phyloP scores from a whole-genome alignment of 1,284 basidiomycete species.

The Flammula alnicola region DNA sequence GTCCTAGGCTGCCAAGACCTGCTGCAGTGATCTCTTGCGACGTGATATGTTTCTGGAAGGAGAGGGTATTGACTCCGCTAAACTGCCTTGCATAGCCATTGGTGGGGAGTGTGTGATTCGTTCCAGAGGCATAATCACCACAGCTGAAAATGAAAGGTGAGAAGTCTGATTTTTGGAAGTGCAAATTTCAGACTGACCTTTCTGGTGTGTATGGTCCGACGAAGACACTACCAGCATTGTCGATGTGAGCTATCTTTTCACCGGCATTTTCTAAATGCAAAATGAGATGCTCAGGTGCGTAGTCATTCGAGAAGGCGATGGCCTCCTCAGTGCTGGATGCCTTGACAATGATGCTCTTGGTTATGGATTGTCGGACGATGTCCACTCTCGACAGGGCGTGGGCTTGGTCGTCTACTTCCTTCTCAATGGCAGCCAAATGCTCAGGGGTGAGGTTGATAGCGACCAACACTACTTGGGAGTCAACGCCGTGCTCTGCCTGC shows the following conservation, averaged over 20 bases:
- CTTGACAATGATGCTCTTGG: conserved; percentile 91
- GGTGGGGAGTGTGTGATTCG: conserved; percentile 96
- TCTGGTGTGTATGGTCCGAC: conserved; percentile 95
- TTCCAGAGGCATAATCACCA: conserved; percentile 98
- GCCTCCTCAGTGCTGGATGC: conserved; percentile 74
- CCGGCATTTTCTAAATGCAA: conserved; percentile 81
- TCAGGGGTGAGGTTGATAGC: conserved; percentile 71
- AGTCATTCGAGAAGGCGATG: conserved; percentile 92
- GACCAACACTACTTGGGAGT: conserved; percentile 97
- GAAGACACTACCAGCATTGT: conserved; percentile 97
- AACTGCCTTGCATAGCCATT: conserved; percentile 98
- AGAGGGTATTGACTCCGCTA: conserved; percentile 95
- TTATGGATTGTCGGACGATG: conserved; percentile 90
- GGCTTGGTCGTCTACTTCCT: conserved; percentile 89
- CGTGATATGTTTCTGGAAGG: conserved; percentile 99
- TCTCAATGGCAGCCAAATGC: conserved; percentile 78
- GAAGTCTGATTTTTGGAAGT: conserved; percentile 8
- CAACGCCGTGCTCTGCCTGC: conserved; percentile 97
- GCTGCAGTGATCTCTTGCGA: conserved; percentile 88
- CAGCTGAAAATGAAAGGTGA: conserved; percentile 58
- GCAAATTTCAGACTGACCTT: conserved; percentile 57
- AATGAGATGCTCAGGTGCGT: conserved; percentile 97
- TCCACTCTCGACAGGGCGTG: conserved; percentile 85
- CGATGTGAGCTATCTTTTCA: conserved; percentile 66
- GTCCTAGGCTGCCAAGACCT: conserved; percentile 84